These are phyloP conservation scores for Lepidium africanum DNA, from an alignment of 345 rosid genomes.

Conservation along the genomic window DNA sequence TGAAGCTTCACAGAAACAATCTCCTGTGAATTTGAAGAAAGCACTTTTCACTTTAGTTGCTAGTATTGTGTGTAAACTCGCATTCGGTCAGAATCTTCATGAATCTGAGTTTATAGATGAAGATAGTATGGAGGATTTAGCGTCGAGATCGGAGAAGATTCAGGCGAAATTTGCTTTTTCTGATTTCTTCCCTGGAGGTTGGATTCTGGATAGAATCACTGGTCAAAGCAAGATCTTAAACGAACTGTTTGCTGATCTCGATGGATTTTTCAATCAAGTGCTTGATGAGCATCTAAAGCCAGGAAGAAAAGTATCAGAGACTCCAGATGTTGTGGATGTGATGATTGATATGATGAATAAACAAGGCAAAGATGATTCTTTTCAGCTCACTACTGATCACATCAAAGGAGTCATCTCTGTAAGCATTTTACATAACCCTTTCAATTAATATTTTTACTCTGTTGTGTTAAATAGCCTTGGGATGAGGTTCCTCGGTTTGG, in stretches of 20 bases:
- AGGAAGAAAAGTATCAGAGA: slow-evolving; percentile 15
- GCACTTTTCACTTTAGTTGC: slow-evolving; percentile 24
- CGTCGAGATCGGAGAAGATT: no score
- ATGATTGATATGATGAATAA: slow-evolving; percentile 26
- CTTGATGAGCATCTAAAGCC: not conserved
- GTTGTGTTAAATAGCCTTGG: no score
- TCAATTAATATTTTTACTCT: not conserved
- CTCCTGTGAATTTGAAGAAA: slow-evolving; percentile 30
- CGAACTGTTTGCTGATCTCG: no score
- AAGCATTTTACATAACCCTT: not conserved
- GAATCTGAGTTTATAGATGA: slow-evolving; percentile 26
- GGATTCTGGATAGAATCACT: slow-evolving; percentile 34
- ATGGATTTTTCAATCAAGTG: no score
- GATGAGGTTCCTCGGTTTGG: no score
- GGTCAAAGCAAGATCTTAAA: slow-evolving; percentile 21
- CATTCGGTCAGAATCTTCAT: slow-evolving; percentile 31
- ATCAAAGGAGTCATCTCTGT: slow-evolving; percentile 54
- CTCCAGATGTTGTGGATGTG: slow-evolving; percentile 34
- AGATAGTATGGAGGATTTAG: not conserved
- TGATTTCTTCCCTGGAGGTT: slow-evolving; percentile 33
- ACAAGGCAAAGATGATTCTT: slow-evolving; percentile 19
- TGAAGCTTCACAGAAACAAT: slow-evolving; percentile 19
- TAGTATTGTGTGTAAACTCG: slow-evolving; percentile 25
- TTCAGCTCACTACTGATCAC: slow-evolving; percentile 32
- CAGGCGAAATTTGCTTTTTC: no score